phyloP scores from a whole-genome alignment of 1,284 basidiomycete species.

The Ceratobasidium sp. region DNA sequence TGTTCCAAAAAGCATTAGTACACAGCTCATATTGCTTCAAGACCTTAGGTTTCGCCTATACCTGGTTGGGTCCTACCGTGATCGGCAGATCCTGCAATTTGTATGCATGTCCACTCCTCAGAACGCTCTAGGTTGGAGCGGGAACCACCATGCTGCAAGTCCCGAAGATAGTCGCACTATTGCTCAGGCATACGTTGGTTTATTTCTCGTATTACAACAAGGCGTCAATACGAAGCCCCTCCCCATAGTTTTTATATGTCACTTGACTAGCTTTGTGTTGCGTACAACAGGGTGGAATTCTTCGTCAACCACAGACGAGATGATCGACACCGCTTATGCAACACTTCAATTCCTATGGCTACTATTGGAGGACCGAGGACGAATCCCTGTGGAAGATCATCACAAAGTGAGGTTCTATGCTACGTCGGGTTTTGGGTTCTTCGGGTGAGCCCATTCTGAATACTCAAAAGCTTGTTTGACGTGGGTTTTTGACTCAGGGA shows the following conservation, averaged over 20 bases:
- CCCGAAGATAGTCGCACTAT: background rate
- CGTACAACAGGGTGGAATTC: background rate
- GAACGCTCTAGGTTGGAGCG: background rate
- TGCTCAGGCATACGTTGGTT: background rate
- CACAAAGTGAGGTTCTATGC: background rate
- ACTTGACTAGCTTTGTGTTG: background rate
- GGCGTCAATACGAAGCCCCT: background rate
- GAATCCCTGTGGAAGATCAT: background rate
- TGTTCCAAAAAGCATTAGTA: background rate
- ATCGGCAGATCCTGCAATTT: background rate
- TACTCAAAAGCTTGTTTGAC: background rate
- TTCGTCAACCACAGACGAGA: background rate
- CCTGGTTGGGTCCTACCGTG: background rate
- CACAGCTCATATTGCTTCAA: background rate
- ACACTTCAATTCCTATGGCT: slow-evolving; percentile 2
- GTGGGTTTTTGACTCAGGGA: background rate
- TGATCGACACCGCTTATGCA: background rate
- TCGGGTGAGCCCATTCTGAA: background rate
- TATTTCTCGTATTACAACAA: background rate
- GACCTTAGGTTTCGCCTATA: background rate
- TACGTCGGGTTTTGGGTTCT: background rate
- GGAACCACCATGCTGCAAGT: background rate
- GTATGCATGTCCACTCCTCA: background rate
- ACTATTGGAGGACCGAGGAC: background rate
- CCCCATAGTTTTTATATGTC: background rate